phyloP scores from a whole-genome alignment of 139 green algal genomes.

The Trebouxia sp. region DNA sequence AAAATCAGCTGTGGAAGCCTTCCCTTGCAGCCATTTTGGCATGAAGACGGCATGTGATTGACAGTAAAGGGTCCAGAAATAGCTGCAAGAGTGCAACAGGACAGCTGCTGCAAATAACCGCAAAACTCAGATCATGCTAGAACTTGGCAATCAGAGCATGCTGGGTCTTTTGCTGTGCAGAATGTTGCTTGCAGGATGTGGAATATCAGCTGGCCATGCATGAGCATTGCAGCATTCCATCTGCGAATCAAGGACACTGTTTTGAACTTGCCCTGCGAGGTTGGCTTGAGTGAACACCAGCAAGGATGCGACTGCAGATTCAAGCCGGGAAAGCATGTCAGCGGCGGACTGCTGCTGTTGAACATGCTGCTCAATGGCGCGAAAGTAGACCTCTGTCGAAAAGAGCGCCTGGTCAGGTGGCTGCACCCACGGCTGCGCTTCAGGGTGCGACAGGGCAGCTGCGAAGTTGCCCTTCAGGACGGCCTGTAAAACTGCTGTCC shows the following conservation, averaged over 20 bases:
- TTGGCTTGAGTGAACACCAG: slow-evolving; percentile 71
- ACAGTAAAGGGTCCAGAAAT: no score
- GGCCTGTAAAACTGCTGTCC: neutral
- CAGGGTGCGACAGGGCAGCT: neutral
- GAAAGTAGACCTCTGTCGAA: neutral
- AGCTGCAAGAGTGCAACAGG: no score
- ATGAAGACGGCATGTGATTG: no score
- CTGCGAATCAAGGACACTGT: no score
- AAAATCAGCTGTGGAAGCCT: no score
- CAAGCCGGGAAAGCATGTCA: neutral
- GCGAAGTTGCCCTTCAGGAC: neutral
- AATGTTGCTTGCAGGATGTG: neutral
- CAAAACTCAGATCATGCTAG: neutral
- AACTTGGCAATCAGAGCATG: neutral
- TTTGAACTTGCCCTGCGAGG: slow-evolving; percentile 59
- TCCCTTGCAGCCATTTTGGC: no score
- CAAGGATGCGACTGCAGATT: slow-evolving; percentile 40
- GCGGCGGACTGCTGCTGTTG: neutral
- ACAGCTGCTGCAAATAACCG: neutral
- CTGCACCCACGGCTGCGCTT: neutral
- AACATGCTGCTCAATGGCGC: neutral
- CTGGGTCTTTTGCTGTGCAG: neutral
- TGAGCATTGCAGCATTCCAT: neutral
- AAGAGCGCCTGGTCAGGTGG: neutral
- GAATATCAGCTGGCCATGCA: neutral